A percentile compares a stretch with the other conserved stretches of the same genome.
phyloP scores from a whole-genome alignment of 2,329 filamentous ascomycete genomes.

The Venturia asperata region DNA sequence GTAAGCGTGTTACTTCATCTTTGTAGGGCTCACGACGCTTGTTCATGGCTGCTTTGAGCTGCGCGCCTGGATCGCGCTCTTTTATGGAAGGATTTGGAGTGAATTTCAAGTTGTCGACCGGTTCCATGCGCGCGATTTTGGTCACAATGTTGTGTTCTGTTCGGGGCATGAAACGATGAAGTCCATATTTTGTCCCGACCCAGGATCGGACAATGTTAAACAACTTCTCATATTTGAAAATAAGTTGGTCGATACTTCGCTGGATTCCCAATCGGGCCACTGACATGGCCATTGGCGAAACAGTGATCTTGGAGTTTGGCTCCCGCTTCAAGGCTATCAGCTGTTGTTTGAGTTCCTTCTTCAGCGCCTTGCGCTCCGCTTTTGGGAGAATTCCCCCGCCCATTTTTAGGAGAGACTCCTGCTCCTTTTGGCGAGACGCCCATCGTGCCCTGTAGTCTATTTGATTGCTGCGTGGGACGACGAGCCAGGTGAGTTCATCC shows the following conservation, averaged over 20 bases:
- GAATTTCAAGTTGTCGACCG: background rate
- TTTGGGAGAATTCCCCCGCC: conserved; percentile 1
- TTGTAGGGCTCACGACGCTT: too few relatives aligned
- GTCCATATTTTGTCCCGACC: background rate
- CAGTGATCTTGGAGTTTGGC: background rate
- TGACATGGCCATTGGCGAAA: conserved; percentile 5
- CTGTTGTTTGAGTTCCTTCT: background rate
- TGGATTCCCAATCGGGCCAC: background rate
- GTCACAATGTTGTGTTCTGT: background rate
- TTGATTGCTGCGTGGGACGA: background rate
- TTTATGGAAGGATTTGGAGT: background rate
- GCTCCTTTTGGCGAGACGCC: background rate
- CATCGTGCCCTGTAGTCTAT: background rate
- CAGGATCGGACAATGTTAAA: background rate
- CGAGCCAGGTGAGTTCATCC: conserved; percentile 2
- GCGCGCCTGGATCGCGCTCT: background rate
- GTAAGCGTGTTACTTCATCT: too few relatives aligned
- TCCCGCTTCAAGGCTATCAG: background rate
- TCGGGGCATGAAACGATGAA: background rate
- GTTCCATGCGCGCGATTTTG: background rate
- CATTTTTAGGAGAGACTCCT: background rate
- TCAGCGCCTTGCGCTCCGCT: background rate
- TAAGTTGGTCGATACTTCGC: background rate
- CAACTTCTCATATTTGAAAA: conserved; percentile 3
- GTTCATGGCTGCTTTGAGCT: background rate